Conservation (phyloP, 2,329 filamentous ascomycete genomes). For the Metarhizium anisopliae region DNA sequence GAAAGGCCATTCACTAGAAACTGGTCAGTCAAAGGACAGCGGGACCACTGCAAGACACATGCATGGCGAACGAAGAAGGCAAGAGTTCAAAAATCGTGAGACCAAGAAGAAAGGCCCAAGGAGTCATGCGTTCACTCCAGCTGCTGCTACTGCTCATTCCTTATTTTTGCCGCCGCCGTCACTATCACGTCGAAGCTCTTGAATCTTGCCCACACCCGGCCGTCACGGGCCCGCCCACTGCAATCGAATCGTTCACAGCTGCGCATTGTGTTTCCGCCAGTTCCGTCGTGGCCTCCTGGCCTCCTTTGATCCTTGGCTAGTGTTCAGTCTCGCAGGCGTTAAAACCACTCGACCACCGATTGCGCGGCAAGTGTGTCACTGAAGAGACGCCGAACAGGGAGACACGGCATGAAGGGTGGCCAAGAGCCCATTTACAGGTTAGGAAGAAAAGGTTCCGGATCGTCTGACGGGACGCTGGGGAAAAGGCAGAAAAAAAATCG, state of each 20-base stretch:
- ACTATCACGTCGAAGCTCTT: not conserved
- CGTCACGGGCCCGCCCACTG: not conserved
- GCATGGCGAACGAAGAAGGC: not conserved
- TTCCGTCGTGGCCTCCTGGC: not conserved
- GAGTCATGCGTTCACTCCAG: no score
- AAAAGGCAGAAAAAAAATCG: not conserved
- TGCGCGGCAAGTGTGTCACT: not conserved
- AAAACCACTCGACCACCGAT: not conserved
- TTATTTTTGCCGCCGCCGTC: not conserved
- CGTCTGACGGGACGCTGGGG: not conserved
- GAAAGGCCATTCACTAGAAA: not conserved
- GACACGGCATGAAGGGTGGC: not conserved
- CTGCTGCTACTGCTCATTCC: no score
- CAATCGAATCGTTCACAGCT: not conserved
- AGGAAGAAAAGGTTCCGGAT: not conserved
- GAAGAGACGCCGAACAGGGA: not conserved
- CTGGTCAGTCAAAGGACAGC: not conserved
- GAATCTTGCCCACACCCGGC: not conserved
- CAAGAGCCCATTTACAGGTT: not conserved
- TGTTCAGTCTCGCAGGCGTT: not conserved
- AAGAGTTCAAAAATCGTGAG: no score
- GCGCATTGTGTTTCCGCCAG: not conserved
- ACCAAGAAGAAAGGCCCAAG: no score
- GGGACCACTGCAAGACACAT: not conserved
- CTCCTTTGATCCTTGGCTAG: not conserved